Evolutionary conservation across 2,329 filamentous ascomycete species (phyloP).

Genomic region (Hypoxylon sp.): DNA sequence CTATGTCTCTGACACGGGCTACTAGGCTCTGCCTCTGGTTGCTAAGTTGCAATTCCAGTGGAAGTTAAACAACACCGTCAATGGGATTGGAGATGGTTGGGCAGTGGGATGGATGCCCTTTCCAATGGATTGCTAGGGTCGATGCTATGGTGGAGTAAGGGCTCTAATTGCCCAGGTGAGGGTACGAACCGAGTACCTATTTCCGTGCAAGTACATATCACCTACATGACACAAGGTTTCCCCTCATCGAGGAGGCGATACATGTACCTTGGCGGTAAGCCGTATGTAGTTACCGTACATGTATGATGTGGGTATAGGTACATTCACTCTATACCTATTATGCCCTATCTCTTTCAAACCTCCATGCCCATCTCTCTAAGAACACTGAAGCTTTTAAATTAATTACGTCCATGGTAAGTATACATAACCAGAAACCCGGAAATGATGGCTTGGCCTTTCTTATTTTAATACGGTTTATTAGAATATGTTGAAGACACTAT

Average conservation of each 20-base stretch:
- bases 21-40: slow-evolving; percentile 10
- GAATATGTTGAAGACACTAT: background rate
- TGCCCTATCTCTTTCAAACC: too few relatives aligned
- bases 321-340: too few relatives aligned
- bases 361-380: too few relatives aligned
- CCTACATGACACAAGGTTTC: background rate
- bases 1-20: slow-evolving; percentile 12
- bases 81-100: slow-evolving; percentile 3
- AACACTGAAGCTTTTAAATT: too few relatives aligned
- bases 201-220: background rate
- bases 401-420: too few relatives aligned
- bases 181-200: background rate
- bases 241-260: background rate
- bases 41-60: slow-evolving; percentile 14
- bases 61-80: background rate
- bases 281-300: too few relatives aligned
- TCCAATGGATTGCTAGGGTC: background rate
- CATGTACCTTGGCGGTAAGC: too few relatives aligned
- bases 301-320: too few relatives aligned
- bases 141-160: background rate
- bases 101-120: slow-evolving; percentile 11
- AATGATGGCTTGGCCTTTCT: background rate
- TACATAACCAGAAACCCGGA: too few relatives aligned
- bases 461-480: background rate
- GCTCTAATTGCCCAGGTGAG: background rate